Evolutionary conservation across 805 yeast species (phyloP).

Genomic region (Spathaspora hagerdaliae): DNA sequence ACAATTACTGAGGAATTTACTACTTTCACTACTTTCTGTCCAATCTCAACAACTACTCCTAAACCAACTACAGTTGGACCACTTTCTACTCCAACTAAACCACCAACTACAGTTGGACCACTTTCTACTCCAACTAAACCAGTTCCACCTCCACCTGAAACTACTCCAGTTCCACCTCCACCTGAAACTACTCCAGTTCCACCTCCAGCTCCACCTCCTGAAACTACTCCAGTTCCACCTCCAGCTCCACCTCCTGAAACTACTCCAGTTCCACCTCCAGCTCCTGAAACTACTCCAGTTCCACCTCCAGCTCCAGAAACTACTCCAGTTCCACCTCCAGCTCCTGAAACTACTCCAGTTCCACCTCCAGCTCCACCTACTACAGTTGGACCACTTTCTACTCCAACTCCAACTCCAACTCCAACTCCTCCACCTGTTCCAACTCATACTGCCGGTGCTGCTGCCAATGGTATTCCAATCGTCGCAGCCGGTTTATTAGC

Average conservation of each 20-base stretch:
- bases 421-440: slow-evolving; percentile 11
- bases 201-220: no score
- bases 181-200: no score
- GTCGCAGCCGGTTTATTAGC: slow-evolving; percentile 24
- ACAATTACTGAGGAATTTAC: slow-evolving; percentile 29
- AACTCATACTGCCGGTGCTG: slow-evolving; percentile 9
- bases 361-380: not conserved
- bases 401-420: slow-evolving; percentile 4
- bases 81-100: slow-evolving; percentile 1
- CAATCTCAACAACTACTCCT: slow-evolving; percentile 17
- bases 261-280: no score
- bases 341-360: no score
- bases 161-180: no score
- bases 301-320: no score
- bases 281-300: no score
- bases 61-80: slow-evolving; percentile 1
- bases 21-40: slow-evolving; percentile 33
- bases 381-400: not conserved
- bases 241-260: no score
- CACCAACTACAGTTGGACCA: slow-evolving; percentile 8
- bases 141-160: not conserved
- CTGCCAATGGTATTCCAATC: slow-evolving; percentile 14
- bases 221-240: no score
- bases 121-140: slow-evolving; percentile 4
- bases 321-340: no score